Evolutionary conservation across 805 yeast genomes (phyloP), one percentile per base, ranked within the genome.

Genomic region (Diddensiella santjacobensis): DNA sequence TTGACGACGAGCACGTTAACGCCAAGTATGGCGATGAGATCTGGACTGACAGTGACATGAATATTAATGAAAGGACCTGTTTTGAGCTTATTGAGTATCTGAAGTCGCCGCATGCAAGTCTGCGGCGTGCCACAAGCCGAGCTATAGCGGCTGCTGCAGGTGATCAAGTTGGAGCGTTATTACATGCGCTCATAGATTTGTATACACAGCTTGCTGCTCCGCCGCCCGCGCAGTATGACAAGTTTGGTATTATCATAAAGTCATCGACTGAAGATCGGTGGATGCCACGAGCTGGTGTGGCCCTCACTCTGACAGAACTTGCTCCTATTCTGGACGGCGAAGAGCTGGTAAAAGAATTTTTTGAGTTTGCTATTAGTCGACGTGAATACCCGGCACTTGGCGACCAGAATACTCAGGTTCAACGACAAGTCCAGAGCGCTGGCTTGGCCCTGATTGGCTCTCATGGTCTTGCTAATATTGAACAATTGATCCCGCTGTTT

Each of bases 341-440:
- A 2, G 61, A 64, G 1, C 66, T 75, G 4, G 77, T 87, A 31
- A 73, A 75, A 10, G 61, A 65, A 23, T 64, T 87, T n/a, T 77
- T 89, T 58, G 64, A 67, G 19, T 87, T 87, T 63, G 68, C 87
- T 46, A 77, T 84, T 23, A 71, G 76, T 15, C 55, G 55, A 8
- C 8, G 13, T 8, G 31, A 26, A 13, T 26, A 26, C 13, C 56
- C 55, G 17, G 55, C 23, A 74, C 70, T 89, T 38, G 89, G 87
- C 23, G 98, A 90, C 61, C 73, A 76, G 49, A 85, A 86, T 50
- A 68, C 76, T 0, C 66, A 78, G 44, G 96, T 88, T 3, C 78
- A 93, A 45, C 85, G 81, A 52, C 95, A 86, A 61, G 74, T 89
- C 63, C 89, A 87, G 60, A 91, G 84, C 47, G 93, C 96, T n/a